Percentiles rank a stretch among this genome's conserved stretches.
Conservation (phyloP, 1,284 basidiomycete species). For the Ceratobasidium sp. region DNA sequence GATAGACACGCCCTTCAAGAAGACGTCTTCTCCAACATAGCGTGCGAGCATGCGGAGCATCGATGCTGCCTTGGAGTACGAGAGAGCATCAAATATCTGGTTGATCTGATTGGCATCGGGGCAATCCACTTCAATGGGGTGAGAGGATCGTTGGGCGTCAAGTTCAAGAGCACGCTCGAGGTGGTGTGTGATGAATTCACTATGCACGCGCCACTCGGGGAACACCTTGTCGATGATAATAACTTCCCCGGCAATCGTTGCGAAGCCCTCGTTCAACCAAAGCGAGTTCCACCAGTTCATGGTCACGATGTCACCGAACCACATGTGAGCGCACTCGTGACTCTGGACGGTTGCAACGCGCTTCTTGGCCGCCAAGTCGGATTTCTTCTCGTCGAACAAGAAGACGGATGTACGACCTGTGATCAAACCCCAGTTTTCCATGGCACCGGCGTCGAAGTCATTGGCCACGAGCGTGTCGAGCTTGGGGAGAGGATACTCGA, state of each 20-base stretch:
- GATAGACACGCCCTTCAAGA: constrained; percentile 84
- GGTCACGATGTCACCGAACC: constrained; percentile 62
- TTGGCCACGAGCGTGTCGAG: constrained; percentile 76
- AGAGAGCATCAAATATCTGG: constrained; percentile 79
- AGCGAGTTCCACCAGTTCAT: constrained; percentile 50
- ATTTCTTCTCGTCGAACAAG: constrained; percentile 78
- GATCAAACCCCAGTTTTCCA: constrained; percentile 97
- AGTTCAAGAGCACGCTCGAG: constrained; percentile 59
- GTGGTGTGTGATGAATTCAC: constrained; percentile 69
- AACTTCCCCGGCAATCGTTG: constrained; percentile 76
- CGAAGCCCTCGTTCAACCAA: constrained; percentile 74
- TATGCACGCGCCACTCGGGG: constrained; percentile 70
- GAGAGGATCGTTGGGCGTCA: constrained; percentile 89
- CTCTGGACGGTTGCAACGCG: constrained; percentile 77
- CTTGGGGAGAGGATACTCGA: constrained; percentile 91
- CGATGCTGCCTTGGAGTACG: constrained; percentile 85
- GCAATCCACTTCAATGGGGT: constrained; percentile 93
- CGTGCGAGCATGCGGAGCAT: constrained; percentile 89
- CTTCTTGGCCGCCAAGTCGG: constrained; percentile 79
- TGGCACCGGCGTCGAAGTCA: constrained; percentile 91
- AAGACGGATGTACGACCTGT: constrained; percentile 86
- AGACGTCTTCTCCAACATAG: constrained; percentile 87
- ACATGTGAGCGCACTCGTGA: constrained; percentile 74
- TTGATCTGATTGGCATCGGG: constrained; percentile 86
- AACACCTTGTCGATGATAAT: constrained; percentile 81